Base-by-base conservation (phyloP, 805 yeast species). In the Lipomyces starkeyi region DNA sequence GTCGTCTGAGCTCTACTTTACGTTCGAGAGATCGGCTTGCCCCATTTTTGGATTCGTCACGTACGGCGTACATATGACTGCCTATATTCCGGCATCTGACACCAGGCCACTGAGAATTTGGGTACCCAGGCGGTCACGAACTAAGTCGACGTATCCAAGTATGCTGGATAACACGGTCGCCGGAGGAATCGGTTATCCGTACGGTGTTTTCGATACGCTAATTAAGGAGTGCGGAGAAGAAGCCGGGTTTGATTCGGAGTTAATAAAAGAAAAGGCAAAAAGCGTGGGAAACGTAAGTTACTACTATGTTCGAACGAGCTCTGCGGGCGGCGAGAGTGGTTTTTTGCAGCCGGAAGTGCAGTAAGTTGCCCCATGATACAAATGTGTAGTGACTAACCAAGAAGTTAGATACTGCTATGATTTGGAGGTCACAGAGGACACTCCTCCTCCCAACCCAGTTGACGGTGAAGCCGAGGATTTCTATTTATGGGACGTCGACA, bases 161-260 rank as follows among this genome's bases (percentile, higher is more conserved):
- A 89, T 87, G 90, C 83, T 93, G 52, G 99, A 95, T 77, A 94
- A 93, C 77, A 92, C 97, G 0, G 91, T 95, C 6, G 99, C 97
- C 0, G 99, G 99, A 0, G 99, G 99, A 0, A 75, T 95, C 3
- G 97, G 97, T 0, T 83, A 88, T 76, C 97, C 97, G 0, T 82
- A 86, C 71, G 91, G 93, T 0, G 80, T 87, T 2, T 79, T 82
- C 75, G 97, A 91, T 58, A 94, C 98, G 0, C 86, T 88, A 2
- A 72, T 91, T 22, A 95, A 95, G 76, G 99, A 95, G 77, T 87
- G 97, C 74, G 83, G 82, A 68, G 99, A 95, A 74, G 99, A 95
- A 75, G 98, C 97, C 0, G 97, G 97, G 0, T 78, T 94, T n/a
- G 71, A 75, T 0, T 80, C 82, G 14, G 83, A 80, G 0, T 84